Conservation (phyloP, 805 yeast species). For the Lipomyces anomalus region DNA sequence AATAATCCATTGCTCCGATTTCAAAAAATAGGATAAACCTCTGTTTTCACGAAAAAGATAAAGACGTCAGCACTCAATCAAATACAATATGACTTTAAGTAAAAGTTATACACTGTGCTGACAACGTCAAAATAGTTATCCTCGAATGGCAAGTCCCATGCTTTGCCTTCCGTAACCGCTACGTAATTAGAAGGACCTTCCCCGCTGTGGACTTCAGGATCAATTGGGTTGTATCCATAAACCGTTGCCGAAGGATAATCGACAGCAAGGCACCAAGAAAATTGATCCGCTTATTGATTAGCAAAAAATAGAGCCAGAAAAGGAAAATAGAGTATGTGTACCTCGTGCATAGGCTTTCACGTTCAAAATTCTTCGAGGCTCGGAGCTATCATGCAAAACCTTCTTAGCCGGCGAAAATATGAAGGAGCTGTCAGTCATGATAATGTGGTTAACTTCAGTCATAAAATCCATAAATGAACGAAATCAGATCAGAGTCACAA, state of each 20-base stretch:
- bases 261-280: constrained; percentile 34
- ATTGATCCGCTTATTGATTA: constrained; percentile 24
- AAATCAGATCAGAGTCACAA: too few relatives aligned
- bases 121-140: constrained; percentile 31
- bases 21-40: too few relatives aligned
- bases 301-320: constrained; percentile 1
- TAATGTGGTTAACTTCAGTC: too few relatives aligned
- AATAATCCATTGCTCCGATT: not conserved
- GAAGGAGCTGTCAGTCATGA: constrained; percentile 27
- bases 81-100: too few relatives aligned
- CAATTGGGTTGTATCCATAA: constrained; percentile 28
- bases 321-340: too few relatives aligned
- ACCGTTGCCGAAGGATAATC: constrained; percentile 30
- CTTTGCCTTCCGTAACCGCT: constrained; percentile 28
- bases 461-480: too few relatives aligned
- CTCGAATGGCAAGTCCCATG: constrained; percentile 30
- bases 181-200: constrained; percentile 28
- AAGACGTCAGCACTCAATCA: too few relatives aligned
- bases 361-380: constrained; percentile 20
- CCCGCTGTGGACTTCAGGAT: constrained; percentile 4
- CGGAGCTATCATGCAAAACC: not conserved
- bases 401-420: constrained; percentile 28
- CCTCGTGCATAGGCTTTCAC: constrained; percentile 28
- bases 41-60: constrained; percentile 28
- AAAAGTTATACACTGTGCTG: constrained; percentile 32